Conservation (phyloP, 192 early-diverging fungal species). For the Martensiomyces pterosporus region DNA sequence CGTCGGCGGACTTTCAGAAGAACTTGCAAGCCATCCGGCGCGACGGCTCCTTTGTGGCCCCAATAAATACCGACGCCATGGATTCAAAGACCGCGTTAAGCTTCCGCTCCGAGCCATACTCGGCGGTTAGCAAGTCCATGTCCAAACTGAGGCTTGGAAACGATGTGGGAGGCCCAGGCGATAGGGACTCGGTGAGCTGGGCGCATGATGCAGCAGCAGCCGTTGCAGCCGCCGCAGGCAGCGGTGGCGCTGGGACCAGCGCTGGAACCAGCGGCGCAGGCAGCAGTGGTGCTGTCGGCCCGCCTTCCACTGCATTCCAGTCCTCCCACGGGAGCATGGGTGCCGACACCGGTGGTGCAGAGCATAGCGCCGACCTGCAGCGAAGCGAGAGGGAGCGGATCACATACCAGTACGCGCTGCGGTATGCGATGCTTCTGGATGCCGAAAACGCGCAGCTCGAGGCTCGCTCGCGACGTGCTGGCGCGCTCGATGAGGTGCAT, state of each 20-base stretch:
- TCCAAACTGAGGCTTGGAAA: too few relatives aligned
- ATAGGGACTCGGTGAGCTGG: too few relatives aligned
- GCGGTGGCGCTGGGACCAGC: not conserved
- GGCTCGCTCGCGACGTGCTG: constrained; percentile 25
- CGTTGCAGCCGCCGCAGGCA: too few relatives aligned
- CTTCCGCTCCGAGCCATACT: too few relatives aligned
- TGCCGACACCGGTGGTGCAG: too few relatives aligned
- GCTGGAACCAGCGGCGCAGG: not conserved
- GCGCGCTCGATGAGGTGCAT: constrained; percentile 1
- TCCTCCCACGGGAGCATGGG: not conserved
- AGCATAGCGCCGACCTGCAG: not conserved
- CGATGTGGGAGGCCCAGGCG: too few relatives aligned
- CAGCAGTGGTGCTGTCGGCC: not conserved
- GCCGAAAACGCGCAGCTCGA: constrained; percentile 40
- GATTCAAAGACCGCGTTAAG: too few relatives aligned
- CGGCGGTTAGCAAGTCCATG: too few relatives aligned
- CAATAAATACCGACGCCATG: too few relatives aligned
- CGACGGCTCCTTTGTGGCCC: not conserved
- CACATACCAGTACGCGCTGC: constrained; percentile 51
- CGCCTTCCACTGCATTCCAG: not conserved
- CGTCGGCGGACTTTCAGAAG: not conserved
- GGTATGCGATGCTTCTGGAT: constrained; percentile 47
- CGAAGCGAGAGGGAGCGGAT: constrained; percentile 18
- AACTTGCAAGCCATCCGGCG: not conserved
- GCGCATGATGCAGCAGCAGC: too few relatives aligned